These are phyloP conservation scores for Juglanconis oblonga DNA, from an alignment of 2,329 filamentous ascomycete species.

Conservation along the genomic window DNA sequence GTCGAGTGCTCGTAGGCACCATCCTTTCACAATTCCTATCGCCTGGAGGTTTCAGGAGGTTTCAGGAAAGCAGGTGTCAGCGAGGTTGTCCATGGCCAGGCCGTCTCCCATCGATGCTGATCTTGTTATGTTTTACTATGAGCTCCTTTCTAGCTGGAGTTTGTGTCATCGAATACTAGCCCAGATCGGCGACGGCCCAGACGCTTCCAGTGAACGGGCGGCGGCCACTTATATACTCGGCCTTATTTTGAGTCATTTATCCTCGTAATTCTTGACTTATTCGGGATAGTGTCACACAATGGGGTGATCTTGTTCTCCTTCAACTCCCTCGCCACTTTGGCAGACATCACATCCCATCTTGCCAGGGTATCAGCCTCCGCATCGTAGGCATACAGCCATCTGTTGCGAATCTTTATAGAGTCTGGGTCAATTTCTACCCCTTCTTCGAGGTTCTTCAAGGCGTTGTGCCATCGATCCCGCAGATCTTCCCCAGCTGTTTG, in stretches of 20 bases:
- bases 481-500: slow-evolving; percentile 43
- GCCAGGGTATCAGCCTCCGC: slow-evolving; percentile 41
- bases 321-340: slow-evolving; percentile 33
- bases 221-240: no score
- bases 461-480: slow-evolving; percentile 41
- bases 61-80: no score
- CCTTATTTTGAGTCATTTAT: background rate
- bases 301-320: slow-evolving; percentile 34
- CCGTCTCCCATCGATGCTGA: background rate
- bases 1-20: background rate
- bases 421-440: slow-evolving; percentile 43
- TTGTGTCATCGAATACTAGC: background rate
- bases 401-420: slow-evolving; percentile 44
- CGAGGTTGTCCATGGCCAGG: no score
- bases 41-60: no score
- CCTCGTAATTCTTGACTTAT: background rate
- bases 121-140: background rate
- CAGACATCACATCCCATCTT: slow-evolving; percentile 39
- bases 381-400: slow-evolving; percentile 45
- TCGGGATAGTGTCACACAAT: slow-evolving; percentile 24
- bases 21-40: background rate
- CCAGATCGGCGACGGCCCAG: background rate
- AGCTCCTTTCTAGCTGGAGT: background rate
- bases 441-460: slow-evolving; percentile 37
- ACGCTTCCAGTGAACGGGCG: background rate